phyloP scores from a whole-genome alignment of 495 filamentous ascomycete species.

The Penicillium bialowiezense region DNA sequence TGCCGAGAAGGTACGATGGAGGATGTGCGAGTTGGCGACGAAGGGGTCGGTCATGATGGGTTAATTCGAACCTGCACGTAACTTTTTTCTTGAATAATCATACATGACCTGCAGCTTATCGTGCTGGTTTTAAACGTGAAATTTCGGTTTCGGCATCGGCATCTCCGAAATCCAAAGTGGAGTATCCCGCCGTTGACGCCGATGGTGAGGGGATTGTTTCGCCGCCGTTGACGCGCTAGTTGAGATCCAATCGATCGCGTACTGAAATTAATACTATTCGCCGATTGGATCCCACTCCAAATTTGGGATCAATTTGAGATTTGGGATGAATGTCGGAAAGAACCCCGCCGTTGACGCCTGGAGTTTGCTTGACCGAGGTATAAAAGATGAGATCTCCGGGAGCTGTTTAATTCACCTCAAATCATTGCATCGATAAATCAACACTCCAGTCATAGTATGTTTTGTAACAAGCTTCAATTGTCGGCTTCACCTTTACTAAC shows the following conservation, averaged over 20 bases:
- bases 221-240: neutral
- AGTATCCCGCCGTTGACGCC: conserved; percentile 13
- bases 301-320: too few species aligned
- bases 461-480: too few species aligned
- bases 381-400: too few species aligned
- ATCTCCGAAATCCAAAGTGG: neutral
- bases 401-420: too few species aligned
- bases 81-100: too few species aligned
- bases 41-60: conserved; percentile 7
- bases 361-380: neutral
- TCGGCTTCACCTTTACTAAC: neutral
- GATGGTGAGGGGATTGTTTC: neutral
- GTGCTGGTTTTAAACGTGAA: neutral
- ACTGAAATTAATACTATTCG: too few species aligned
- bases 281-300: too few species aligned
- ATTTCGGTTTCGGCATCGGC: neutral
- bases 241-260: neutral
- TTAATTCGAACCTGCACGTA: neutral
- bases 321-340: neutral
- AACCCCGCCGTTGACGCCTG: neutral
- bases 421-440: too few species aligned
- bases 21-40: conserved; percentile 15
- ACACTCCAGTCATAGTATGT: too few species aligned
- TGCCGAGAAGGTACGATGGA: conserved; percentile 24
- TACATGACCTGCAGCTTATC: too few species aligned